Base-by-base conservation (phyloP, 2,329 filamentous ascomycete genomes). In the Endoconidiophora laricicola region DNA sequence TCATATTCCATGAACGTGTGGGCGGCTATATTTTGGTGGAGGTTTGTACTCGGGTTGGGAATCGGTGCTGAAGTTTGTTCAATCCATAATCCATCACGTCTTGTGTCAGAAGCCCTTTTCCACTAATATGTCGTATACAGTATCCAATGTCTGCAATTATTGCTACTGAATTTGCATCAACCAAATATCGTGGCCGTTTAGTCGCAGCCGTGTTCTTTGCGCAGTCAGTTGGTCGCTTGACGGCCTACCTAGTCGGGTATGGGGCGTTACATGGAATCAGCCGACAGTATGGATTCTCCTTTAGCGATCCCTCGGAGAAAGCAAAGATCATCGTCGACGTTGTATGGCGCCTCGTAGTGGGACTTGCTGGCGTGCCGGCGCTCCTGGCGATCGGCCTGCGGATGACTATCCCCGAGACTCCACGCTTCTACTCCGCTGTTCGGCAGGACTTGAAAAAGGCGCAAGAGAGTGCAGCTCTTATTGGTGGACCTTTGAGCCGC, bases 191-290 rank as follows among this genome's bases (percentile, higher is more conserved):
- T 22, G 57, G 56, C 6, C 54, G 53, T 6, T 58, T 60, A 54
- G 50, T 62, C 18, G 57, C 60, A 2, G 54, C 57, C 16, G 56
- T 62, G 14, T 61, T 60, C 41, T 48, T 57, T 5, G 58, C 58
- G 54, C 60, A 61, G 50, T 57, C 59, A 1, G 45, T 66, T 37
- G 70, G 69, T 45, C 67, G 65, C 46, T 69, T 71, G 63, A 59
- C 72, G 16, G 68, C 69, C 7, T 72, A 69, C 56, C 71, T 69
- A 65, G 66, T 72, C 56, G 71, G 72, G 57, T 73, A 72, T 55
- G 70, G 69, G 33, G 61, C 65, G 1, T 63, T 70, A 18, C 57
- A 45, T 9, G 43, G 45, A 14, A 52, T 54, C 29, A 54, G 49
- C 22, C 48, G 23, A 10, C 40, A 51, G 18, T 43, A 46, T 33